phyloP scores from a whole-genome alignment of 169 alveolate species.

The Plasmodium malariae region DNA sequence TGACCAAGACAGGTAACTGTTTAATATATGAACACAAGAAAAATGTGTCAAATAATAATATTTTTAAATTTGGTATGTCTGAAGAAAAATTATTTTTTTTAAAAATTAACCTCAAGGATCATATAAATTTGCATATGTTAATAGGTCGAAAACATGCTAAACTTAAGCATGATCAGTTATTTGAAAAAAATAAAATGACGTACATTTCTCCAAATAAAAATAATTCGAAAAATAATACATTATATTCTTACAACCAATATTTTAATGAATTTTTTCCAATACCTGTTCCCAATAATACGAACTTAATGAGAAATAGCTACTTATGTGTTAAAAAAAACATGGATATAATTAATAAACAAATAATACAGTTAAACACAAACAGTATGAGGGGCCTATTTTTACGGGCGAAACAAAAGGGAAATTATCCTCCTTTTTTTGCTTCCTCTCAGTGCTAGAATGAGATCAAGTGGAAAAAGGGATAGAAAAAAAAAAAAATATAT shows the following conservation, averaged over 20 bases:
- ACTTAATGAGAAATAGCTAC: constrained; percentile 8
- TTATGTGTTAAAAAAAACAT: constrained; percentile 27
- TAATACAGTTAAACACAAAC: constrained; percentile 36
- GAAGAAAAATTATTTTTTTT: constrained; percentile 66
- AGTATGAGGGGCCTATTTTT: constrained; percentile 9
- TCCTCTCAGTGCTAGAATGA: too few relatives aligned
- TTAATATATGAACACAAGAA: constrained; percentile 26
- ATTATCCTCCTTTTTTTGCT: too few relatives aligned
- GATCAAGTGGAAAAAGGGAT: too few relatives aligned
- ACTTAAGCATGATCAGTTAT: neutral
- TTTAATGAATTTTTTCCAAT: neutral
- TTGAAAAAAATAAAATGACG: neutral
- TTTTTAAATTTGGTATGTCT: constrained; percentile 36
- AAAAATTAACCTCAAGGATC: constrained; percentile 33
- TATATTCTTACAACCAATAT: neutral
- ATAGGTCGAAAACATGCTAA: neutral
- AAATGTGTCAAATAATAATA: neutral
- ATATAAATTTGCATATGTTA: constrained; percentile 30
- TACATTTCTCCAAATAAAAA: constrained; percentile 1
- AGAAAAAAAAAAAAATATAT: neutral
- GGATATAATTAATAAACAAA: constrained; percentile 16
- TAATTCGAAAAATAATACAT: neutral
- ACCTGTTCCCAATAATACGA: neutral
- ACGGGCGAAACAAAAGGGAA: too few relatives aligned
- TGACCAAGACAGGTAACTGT: constrained; percentile 40